phyloP scores from a whole-genome alignment of 352 stramenopile genomes.

The Globisporangium yorkense region DNA sequence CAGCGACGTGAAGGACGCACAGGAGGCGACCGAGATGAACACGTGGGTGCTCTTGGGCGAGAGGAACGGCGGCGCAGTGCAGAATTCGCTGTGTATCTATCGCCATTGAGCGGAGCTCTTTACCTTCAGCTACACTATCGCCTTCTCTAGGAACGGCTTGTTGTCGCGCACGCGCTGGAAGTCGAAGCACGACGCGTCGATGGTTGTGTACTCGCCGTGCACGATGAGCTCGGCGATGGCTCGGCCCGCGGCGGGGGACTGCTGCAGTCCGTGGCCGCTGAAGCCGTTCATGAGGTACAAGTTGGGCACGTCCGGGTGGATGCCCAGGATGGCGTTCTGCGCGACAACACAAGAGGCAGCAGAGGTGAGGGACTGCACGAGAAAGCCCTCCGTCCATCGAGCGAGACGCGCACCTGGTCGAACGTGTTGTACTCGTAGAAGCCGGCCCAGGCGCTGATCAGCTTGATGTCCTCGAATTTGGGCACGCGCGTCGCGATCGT shows the following conservation, averaged over 20 bases:
- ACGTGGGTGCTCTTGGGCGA: slow-evolving; percentile 17
- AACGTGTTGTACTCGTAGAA: slow-evolving; percentile 89
- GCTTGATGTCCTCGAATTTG: slow-evolving; percentile 75
- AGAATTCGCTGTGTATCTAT: slow-evolving; percentile 55
- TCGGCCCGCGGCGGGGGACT: slow-evolving; percentile 68
- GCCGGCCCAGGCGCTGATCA: slow-evolving; percentile 69
- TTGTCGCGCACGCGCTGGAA: slow-evolving; percentile 70
- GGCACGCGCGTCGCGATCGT: slow-evolving; percentile 72
- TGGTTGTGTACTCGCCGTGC: slow-evolving; percentile 62
- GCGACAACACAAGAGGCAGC: background rate
- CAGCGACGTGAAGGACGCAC: slow-evolving; percentile 38
- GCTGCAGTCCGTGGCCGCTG: slow-evolving; percentile 76
- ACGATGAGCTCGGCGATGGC: slow-evolving; percentile 74
- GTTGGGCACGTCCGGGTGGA: slow-evolving; percentile 73
- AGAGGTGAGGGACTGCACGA: background rate
- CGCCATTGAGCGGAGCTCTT: slow-evolving; percentile 29
- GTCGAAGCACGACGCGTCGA: slow-evolving; percentile 64
- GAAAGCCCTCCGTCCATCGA: background rate
- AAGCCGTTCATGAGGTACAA: slow-evolving; percentile 85
- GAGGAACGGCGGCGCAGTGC: slow-evolving; percentile 2
- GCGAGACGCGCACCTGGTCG: slow-evolving; percentile 41
- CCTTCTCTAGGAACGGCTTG: slow-evolving; percentile 65
- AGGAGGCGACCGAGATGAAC: slow-evolving; percentile 22
- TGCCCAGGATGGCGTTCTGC: slow-evolving; percentile 78
- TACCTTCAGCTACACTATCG: slow-evolving; percentile 48